These are phyloP conservation scores for Aechmea fasciata DNA, from an alignment of 176 grass and related monocot species.

Conservation along the genomic window DNA sequence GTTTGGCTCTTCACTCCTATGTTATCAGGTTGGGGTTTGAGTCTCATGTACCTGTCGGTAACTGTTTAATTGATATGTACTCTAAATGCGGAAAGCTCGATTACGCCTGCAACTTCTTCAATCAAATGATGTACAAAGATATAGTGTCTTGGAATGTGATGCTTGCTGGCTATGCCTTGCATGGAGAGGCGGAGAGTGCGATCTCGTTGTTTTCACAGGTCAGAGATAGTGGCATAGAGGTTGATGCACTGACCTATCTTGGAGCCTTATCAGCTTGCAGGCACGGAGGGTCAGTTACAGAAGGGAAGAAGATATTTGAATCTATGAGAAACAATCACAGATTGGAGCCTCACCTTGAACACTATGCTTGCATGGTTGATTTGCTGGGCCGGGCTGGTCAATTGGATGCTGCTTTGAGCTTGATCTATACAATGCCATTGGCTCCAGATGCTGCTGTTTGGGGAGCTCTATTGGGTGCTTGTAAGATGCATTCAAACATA, in stretches of 20 bases:
- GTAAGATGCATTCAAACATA: constrained; percentile 50
- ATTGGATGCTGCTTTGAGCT: constrained; percentile 50
- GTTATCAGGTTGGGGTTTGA: constrained; percentile 26
- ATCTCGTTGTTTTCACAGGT: constrained; percentile 58
- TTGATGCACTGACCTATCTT: constrained; percentile 64
- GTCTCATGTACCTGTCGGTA: constrained; percentile 24
- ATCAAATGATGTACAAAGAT: constrained; percentile 32
- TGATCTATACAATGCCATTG: constrained; percentile 64
- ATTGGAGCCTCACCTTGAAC: constrained; percentile 42
- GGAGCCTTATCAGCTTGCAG: constrained; percentile 66
- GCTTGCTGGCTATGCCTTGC: constrained; percentile 41
- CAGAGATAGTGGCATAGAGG: constrained; percentile 33
- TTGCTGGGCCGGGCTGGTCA: constrained; percentile 64
- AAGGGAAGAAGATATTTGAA: constrained; percentile 45
- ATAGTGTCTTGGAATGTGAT: constrained; percentile 36
- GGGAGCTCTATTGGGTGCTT: constrained; percentile 80
- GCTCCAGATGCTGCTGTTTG: constrained; percentile 56
- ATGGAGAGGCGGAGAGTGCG: constrained; percentile 59
- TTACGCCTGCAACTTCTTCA: constrained; percentile 27
- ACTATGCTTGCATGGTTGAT: constrained; percentile 90
- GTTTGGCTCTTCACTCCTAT: constrained; percentile 27
- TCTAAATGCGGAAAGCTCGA: constrained; percentile 41
- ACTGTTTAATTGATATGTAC: constrained; percentile 44
- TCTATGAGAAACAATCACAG: constrained; percentile 38
- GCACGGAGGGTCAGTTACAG: constrained; percentile 62